These are phyloP conservation scores for Candida germanica DNA, from an alignment of 805 yeast genomes.

Conservation along the genomic window DNA sequence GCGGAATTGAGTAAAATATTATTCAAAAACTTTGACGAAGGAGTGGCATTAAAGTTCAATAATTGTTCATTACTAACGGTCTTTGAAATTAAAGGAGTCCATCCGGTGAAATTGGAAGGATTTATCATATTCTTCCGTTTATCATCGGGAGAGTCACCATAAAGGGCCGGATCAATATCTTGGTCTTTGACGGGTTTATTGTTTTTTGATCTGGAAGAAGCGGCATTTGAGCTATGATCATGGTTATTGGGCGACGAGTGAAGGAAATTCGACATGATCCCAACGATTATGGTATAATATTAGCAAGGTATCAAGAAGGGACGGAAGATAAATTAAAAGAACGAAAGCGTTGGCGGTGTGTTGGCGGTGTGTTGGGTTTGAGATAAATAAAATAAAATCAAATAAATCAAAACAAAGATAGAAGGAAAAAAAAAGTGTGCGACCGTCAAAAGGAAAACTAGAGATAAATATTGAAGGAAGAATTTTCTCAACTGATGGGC, in stretches of 20 bases:
- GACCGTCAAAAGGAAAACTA: neutral
- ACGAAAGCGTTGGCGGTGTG: neutral
- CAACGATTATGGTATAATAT: neutral
- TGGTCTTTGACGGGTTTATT: constrained; percentile 2
- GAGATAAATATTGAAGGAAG: no score
- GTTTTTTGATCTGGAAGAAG: neutral
- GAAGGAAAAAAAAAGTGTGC: neutral
- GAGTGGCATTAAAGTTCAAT: constrained; percentile 34
- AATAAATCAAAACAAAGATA: neutral
- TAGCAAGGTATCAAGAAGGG: neutral
- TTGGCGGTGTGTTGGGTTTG: neutral
- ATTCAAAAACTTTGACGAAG: constrained; percentile 25
- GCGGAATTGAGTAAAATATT: constrained; percentile 15
- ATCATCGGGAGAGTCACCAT: constrained; percentile 13
- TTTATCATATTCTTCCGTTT: constrained; percentile 4
- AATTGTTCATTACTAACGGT: constrained; percentile 35
- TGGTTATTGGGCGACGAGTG: constrained; percentile 29
- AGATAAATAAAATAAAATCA: neutral
- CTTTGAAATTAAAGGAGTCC: constrained; percentile 43
- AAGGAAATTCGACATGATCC: constrained; percentile 24
- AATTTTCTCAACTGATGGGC: no score
- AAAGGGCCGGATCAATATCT: constrained; percentile 34
- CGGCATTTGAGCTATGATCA: constrained; percentile 16
- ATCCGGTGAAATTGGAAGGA: constrained; percentile 25
- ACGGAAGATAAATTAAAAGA: neutral